Evolutionary conservation across 2,329 filamentous ascomycete species (phyloP), one percentile per base, ranked within the genome.

Genomic region (Aschersonia sp.): DNA sequence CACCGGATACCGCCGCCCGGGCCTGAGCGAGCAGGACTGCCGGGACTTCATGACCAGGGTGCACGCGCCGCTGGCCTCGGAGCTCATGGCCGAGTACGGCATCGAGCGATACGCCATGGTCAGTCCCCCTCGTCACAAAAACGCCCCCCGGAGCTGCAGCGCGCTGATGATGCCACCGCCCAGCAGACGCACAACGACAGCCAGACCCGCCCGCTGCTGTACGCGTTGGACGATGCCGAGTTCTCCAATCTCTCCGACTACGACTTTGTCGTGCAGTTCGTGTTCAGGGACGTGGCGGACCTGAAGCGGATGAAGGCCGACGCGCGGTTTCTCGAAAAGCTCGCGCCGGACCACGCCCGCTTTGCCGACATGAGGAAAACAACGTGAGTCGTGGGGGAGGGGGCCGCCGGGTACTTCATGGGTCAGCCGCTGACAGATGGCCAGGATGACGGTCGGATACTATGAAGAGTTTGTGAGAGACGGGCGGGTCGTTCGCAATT

Each of bases 21-120:
- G 47, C 5, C 35, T 51, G 2, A 47, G 45, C 40, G 49, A 51
- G 31, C 29, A 6, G 5, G 47, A 32, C 6, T 51, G 49, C 32
- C 40, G 45, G 31, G 47, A 51, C 12, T 45, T 49, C 48, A 51
- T 51, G 49, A 51, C 47, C 30, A 49, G 49, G 39, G n/a, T 37
- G 4, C 47, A 49, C 31, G 49, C 49, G 29, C 47, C 49, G 5
- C 31, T 49, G 40, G 47, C 47, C 8, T 45, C 30, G 14, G 29
- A 39, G 3, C 43, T 51, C 10, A 51, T 51, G 47, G 45, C 45
- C 11, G 47, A 51, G 29, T 49, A 51, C 40, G 48, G 45, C 10
- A 49, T 51, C 32, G 43, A 49, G 5, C 35, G 47, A 8, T 51
- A 51, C 30, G 47, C 42, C 7, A 49, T 49, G 47, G 47, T 51